Evolutionary conservation across 257 asterid genomes (phyloP).

Genomic region (Solanum dulcamara): DNA sequence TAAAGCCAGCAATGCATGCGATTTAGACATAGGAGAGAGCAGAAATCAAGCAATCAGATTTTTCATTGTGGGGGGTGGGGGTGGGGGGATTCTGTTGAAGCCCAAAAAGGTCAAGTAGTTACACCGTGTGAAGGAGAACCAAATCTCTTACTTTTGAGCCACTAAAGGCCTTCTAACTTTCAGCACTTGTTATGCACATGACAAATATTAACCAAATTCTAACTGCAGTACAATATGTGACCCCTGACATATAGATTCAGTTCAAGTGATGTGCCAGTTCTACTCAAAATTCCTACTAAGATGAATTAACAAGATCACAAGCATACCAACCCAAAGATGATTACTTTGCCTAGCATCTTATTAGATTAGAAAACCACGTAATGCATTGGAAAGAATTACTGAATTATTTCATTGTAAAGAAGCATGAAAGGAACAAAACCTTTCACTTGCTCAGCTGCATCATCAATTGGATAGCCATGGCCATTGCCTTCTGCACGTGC

Average conservation of each 20-base stretch:
- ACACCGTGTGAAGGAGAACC: background rate
- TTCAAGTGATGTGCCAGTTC: background rate
- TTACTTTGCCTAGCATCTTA: background rate
- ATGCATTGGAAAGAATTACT: background rate
- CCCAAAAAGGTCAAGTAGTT: background rate
- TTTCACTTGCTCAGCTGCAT: constrained; percentile 32
- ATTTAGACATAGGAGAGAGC: background rate
- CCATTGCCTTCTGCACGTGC: constrained; percentile 30
- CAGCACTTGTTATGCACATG: background rate
- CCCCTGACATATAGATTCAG: background rate
- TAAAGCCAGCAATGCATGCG: background rate
- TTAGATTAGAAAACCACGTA: background rate
- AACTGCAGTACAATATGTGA: background rate
- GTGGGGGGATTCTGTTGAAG: background rate
- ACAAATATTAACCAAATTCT: background rate
- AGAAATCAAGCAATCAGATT: background rate
- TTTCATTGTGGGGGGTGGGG: background rate
- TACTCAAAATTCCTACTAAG: background rate
- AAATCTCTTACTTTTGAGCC: background rate
- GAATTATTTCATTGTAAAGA: background rate
- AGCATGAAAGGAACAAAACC: constrained; percentile 31
- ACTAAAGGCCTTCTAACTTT: background rate
- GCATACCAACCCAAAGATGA: background rate
- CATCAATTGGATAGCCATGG: constrained; percentile 20
- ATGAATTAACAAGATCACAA: background rate